Evolutionary conservation across 805 yeast species (phyloP).

Genomic region (Ogataea wickerhamii): DNA sequence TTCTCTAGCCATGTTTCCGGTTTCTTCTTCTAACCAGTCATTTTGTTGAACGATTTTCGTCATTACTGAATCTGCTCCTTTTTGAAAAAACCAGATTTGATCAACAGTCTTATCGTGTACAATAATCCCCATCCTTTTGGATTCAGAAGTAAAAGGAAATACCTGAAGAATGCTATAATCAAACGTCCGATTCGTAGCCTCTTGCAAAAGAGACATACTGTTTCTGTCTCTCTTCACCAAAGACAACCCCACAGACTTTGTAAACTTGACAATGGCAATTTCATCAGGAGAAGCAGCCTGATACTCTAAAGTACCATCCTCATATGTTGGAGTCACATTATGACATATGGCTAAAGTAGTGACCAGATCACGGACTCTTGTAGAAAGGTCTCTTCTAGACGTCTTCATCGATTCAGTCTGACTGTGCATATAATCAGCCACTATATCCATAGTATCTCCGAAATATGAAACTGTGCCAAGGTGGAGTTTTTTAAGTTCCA

Average conservation of each 20-base stretch:
- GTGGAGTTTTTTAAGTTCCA: slow-evolving; percentile 92
- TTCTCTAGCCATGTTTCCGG: slow-evolving; percentile 96
- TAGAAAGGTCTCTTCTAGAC: slow-evolving; percentile 65
- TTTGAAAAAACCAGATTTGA: slow-evolving; percentile 81
- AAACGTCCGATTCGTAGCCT: slow-evolving; percentile 46
- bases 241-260: slow-evolving; percentile 80
- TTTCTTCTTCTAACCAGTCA: slow-evolving; percentile 98
- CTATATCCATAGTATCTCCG: slow-evolving; percentile 88
- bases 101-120: slow-evolving; percentile 58
- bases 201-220: slow-evolving; percentile 64
- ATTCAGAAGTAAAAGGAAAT: slow-evolving; percentile 94
- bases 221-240: slow-evolving; percentile 79
- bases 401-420: slow-evolving; percentile 31
- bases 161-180: slow-evolving; percentile 70
- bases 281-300: slow-evolving; percentile 99
- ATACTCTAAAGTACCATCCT: slow-evolving; percentile 69
- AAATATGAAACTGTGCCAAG: slow-evolving; percentile 91
- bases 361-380: slow-evolving; percentile 75
- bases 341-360: slow-evolving; percentile 91
- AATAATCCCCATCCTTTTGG: slow-evolving; percentile 94
- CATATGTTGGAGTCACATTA: slow-evolving; percentile 91
- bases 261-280: slow-evolving; percentile 91
- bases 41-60: slow-evolving; percentile 70
- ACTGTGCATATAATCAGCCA: slow-evolving; percentile 55
- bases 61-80: slow-evolving; percentile 98